phyloP scores from a whole-genome alignment of 345 rosid species.

The Hibiscus tridactylites region DNA sequence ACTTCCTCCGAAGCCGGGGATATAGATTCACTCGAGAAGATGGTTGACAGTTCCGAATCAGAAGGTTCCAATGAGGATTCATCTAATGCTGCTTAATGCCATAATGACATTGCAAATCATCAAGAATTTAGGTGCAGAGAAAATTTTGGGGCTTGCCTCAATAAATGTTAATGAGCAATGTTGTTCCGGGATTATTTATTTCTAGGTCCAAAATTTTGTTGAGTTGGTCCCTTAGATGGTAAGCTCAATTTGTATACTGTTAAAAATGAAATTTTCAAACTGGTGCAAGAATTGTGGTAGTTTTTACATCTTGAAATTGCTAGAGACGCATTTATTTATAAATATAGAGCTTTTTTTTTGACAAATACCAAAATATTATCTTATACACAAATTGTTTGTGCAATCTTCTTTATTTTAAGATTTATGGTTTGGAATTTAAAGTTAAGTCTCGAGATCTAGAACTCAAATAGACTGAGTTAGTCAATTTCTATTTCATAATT shows the following conservation, averaged over 20 bases:
- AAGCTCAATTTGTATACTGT: neutral
- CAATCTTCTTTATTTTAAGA: no score
- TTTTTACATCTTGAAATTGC: neutral
- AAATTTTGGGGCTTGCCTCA: neutral
- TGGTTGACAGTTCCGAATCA: conserved; percentile 58
- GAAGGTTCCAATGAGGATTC: conserved; percentile 33
- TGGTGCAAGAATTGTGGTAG: neutral
- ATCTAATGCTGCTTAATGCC: conserved; percentile 6
- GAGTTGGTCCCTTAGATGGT: neutral
- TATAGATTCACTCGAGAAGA: conserved; percentile 72
- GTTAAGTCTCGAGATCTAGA: no score
- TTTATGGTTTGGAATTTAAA: no score
- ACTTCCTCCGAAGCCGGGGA: conserved; percentile 80
- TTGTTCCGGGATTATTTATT: no score
- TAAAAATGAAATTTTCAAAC: neutral
- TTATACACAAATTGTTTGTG: no score
- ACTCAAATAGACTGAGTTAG: no score
- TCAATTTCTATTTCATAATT: no score
- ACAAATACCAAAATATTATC: neutral
- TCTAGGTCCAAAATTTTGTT: conserved; percentile 6
- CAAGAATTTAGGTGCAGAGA: neutral
- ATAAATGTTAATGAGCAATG: no score
- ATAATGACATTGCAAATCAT: neutral
- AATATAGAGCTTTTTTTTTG: neutral
- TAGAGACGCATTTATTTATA: neutral